A percentile compares a stretch with the other conserved stretches of the same genome.
Evolutionary conservation across 495 filamentous ascomycete species (phyloP).

Genomic region (Aspergillus funiculosus): DNA sequence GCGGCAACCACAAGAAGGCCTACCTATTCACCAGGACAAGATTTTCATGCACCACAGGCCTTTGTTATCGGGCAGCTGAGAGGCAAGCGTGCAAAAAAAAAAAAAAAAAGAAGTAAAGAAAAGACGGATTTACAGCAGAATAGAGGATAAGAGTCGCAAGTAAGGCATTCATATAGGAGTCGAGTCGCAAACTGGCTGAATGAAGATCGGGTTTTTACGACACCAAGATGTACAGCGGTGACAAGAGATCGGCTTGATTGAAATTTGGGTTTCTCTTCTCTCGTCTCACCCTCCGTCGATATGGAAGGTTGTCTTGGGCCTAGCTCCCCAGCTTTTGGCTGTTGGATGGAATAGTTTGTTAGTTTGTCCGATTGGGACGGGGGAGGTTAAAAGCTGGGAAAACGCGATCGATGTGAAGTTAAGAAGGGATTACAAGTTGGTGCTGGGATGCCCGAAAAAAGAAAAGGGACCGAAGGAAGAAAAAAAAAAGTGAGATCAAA

Average conservation of each 20-base stretch:
- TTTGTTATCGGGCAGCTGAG: slow-evolving; percentile 1
- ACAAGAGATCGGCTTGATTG: slow-evolving; percentile 5
- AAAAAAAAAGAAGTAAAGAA: not conserved
- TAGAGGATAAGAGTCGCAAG: slow-evolving; percentile 1
- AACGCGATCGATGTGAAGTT: not conserved
- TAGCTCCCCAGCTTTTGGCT: not conserved
- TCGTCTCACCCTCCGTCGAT: not conserved
- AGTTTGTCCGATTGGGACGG: not conserved
- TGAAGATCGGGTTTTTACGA: slow-evolving; percentile 1
- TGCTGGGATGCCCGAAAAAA: slow-evolving; percentile 8
- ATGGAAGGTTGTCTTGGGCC: no score
- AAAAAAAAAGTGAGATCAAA: not conserved
- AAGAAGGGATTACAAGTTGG: not conserved
- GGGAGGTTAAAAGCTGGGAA: not conserved
- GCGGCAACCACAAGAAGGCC: not conserved
- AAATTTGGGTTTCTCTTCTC: slow-evolving; percentile 5
- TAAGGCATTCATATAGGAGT: slow-evolving; percentile 10
- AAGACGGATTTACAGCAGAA: not conserved
- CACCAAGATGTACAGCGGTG: not conserved
- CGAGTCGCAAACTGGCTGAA: not conserved
- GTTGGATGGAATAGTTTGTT: not conserved
- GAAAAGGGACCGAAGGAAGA: slow-evolving; percentile 2
- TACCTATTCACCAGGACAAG: not conserved
- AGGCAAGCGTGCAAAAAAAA: not conserved
- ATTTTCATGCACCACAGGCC: slow-evolving; percentile 1